A percentile compares a stretch with the other conserved stretches of the same genome.
Conservation (phyloP, 2,329 filamentous ascomycete genomes). For the Talaromyces sp. region DNA sequence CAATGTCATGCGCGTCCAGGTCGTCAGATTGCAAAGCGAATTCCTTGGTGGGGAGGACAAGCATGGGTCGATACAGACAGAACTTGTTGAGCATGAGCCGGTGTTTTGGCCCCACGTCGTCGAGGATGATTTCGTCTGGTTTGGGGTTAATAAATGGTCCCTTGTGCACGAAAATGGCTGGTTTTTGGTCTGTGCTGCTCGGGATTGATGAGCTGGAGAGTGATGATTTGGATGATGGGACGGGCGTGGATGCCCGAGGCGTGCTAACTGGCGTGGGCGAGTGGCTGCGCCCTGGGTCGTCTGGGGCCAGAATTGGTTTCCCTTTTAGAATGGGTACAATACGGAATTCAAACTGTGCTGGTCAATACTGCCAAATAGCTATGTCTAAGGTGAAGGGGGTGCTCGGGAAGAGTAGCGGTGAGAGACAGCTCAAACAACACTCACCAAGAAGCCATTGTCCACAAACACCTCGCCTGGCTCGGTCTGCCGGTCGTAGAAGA, state of each 20-base stretch:
- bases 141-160: slow-evolving; percentile 20
- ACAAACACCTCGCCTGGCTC: slow-evolving; percentile 15
- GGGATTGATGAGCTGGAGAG: background rate
- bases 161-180: slow-evolving; percentile 7
- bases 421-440: background rate
- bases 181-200: background rate
- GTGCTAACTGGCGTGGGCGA: slow-evolving; percentile 6
- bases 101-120: slow-evolving; percentile 15
- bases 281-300: slow-evolving; percentile 18
- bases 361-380: background rate
- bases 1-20: slow-evolving; percentile 31
- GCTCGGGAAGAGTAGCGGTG: background rate
- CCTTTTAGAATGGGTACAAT: slow-evolving; percentile 16
- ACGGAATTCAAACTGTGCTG: slow-evolving; percentile 16
- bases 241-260: slow-evolving; percentile 5
- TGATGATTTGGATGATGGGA: slow-evolving; percentile 1
- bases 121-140: slow-evolving; percentile 16
- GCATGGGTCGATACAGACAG: slow-evolving; percentile 25
- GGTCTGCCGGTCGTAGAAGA: slow-evolving; percentile 17
- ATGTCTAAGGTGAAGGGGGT: background rate
- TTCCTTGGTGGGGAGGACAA: slow-evolving; percentile 34
- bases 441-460: slow-evolving; percentile 19
- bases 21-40: slow-evolving; percentile 27
- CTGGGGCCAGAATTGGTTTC: slow-evolving; percentile 18
- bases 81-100: slow-evolving; percentile 21